Base-by-base conservation (phyloP, 805 yeast species). In the Lachancea cidri region DNA sequence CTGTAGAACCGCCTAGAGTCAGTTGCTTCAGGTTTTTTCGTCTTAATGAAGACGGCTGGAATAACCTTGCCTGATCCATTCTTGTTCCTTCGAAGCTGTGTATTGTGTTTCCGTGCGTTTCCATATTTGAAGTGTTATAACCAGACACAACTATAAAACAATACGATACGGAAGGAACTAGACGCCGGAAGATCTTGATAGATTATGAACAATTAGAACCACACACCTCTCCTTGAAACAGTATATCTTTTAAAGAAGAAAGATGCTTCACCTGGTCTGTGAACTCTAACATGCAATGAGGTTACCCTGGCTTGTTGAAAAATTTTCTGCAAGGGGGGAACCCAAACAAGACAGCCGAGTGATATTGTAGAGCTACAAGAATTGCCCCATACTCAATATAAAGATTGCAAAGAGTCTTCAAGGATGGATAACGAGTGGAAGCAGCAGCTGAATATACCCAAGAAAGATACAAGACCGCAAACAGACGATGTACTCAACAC, bases 401-500 rank as follows among this genome's bases (percentile, higher is more conserved):
- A 22, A 22, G 9, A 11, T 22, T 22, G 27, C 11, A 22, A 22
- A 22, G 9, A 22, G 27, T 17, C 17, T n/a, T 29, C 19, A 6
- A 31, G 29, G 16, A 44, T 42, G 41, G 53, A 55, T 30, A 47
- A 49, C 31, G 77, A 79, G 46, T 87, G 97, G 96, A 89, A 86
- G 69, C 54, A 71, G 19, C 66, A 74, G 40, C 72, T 91, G 52
- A 82, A 81, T 59, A 64, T 86, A 36, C 98, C 98, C 13, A 72
- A 68, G 43, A 87, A 77, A 67, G 98, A 91, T 64, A 74, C 82
- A n/a, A 79, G 98, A 64, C 95, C 95, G 31, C 97, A 91, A 64
- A 91, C 98, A 1, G 96, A 89, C 43, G 98, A 93, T 75, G 97
- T 93, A 41, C 74, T 86, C 38, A 85, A 79, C 54, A 88, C 96